Base-by-base conservation (phyloP, 768 basidiomycete species). In the Suillus variegatus region DNA sequence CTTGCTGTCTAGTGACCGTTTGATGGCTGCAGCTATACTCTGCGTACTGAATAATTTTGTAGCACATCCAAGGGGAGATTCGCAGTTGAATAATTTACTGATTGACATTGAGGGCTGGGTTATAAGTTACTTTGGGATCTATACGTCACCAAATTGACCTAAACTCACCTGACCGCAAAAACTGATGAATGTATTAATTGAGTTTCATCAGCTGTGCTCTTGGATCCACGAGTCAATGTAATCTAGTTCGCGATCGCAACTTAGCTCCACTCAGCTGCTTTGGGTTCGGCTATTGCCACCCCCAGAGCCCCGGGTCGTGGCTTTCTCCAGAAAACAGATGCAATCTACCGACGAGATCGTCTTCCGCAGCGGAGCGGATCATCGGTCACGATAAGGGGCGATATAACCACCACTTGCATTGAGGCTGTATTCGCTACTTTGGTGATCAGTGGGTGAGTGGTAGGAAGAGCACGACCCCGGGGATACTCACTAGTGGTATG, bases 1-100 rank as follows among this genome's bases (percentile, higher is more conserved):
- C 77, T 61, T 82, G 79, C 14, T 72, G 71, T 66, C 70, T 78
- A 43, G 70, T 66, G 13, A 77, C 2, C 9, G 67, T 38, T 6
- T 67, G 67, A 65, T 84, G 80, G 16, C 64, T 18, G 66, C 83
- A 83, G 7, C 32, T 43, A 66, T 75, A 78, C 13, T 75, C 75
- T 40, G 74, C 67, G 64, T 74, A 76, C 49, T 80, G 70, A 12
- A 74, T 67, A 44, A 84, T 35, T 38, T 64, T 72, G 70, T 68
- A 78, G 64, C 79, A 81, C 78, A 80, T 81, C 32, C 6, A 62
- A 43, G 56, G 56, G 38, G 41, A 41, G 62, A 43, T 62, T 32
- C 22, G 32, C 61, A 64, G 56, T 20, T 6, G 10, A 60, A 41
- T 43, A 25, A 43, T 58, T 6, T 22, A 4, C 9, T 18, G 8